phyloP scores from a whole-genome alignment of 1,284 basidiomycete species.

The Termitomyces sp. region DNA sequence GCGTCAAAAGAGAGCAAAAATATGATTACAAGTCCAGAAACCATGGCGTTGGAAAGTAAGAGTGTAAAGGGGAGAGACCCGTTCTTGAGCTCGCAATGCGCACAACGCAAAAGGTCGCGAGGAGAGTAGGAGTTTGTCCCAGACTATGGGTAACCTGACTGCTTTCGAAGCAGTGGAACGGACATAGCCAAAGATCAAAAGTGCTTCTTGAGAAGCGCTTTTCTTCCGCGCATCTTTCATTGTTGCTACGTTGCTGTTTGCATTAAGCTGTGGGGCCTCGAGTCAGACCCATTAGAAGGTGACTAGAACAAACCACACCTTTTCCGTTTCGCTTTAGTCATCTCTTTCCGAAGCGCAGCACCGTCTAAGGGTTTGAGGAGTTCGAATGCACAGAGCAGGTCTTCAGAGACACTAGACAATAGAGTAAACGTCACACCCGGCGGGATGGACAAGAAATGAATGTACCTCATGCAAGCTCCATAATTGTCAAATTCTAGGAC shows the following conservation, averaged over 20 bases:
- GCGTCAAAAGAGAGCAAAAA: conserved; percentile 14
- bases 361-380: conserved; percentile 95
- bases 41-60: conserved; percentile 6
- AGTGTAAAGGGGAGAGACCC: conserved; percentile 13
- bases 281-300: not conserved
- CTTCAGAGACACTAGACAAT: conserved; percentile 82
- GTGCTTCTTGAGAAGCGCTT: conserved; percentile 3
- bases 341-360: conserved; percentile 94
- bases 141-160: conserved; percentile 3
- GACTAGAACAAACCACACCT: conserved; percentile 47
- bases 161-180: conserved; percentile 9
- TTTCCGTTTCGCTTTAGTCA: conserved; percentile 98
- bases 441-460: conserved; percentile 5
- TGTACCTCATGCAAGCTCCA: conserved; percentile 87
- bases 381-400: conserved; percentile 96
- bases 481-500: conserved; percentile 94
- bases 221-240: not conserved
- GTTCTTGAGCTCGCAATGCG: conserved; percentile 14
- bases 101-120: conserved; percentile 4
- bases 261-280: conserved; percentile 28
- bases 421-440: conserved; percentile 15
- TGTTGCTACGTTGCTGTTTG: conserved; percentile 28
- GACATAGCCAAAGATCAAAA: conserved; percentile 1
- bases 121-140: not conserved
- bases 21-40: conserved; percentile 31